Conservation (phyloP, 1,139 yeast genomes). For the Debaryomyces psychrophilus region DNA sequence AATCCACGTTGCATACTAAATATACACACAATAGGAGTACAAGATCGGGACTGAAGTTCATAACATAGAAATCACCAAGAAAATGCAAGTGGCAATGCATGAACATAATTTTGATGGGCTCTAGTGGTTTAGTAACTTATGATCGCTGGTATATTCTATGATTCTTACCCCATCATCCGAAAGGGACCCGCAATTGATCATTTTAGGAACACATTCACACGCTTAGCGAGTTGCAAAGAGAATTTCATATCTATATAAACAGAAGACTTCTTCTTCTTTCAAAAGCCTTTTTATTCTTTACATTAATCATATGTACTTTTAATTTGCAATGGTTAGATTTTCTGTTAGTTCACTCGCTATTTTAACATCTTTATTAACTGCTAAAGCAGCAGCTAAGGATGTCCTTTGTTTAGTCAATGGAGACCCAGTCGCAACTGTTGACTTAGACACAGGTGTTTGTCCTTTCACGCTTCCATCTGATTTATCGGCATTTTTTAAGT, state of each 20-base stretch:
- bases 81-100: too few species aligned
- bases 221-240: not conserved
- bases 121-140: too few species aligned
- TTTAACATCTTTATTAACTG: slow-evolving; percentile 22
- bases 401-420: slow-evolving; percentile 46
- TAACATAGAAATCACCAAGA: too few species aligned
- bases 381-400: slow-evolving; percentile 28
- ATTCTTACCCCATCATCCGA: not conserved
- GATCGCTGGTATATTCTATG: not conserved
- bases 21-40: too few species aligned
- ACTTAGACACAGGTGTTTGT: slow-evolving; percentile 46
- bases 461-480: slow-evolving; percentile 38
- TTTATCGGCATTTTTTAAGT: slow-evolving; percentile 32
- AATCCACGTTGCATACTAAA: too few species aligned
- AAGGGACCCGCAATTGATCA: not conserved
- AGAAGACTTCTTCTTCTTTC: not conserved
- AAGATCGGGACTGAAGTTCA: too few species aligned
- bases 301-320: not conserved
- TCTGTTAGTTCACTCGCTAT: slow-evolving; percentile 17
- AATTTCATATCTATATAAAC: not conserved
- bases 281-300: not conserved
- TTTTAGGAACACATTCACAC: not conserved
- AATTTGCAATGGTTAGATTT: slow-evolving; percentile 20
- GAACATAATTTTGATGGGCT: too few species aligned
- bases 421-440: slow-evolving; percentile 36